Base-by-base conservation (phyloP, 495 filamentous ascomycete genomes). In the Penicillium tannophilum region DNA sequence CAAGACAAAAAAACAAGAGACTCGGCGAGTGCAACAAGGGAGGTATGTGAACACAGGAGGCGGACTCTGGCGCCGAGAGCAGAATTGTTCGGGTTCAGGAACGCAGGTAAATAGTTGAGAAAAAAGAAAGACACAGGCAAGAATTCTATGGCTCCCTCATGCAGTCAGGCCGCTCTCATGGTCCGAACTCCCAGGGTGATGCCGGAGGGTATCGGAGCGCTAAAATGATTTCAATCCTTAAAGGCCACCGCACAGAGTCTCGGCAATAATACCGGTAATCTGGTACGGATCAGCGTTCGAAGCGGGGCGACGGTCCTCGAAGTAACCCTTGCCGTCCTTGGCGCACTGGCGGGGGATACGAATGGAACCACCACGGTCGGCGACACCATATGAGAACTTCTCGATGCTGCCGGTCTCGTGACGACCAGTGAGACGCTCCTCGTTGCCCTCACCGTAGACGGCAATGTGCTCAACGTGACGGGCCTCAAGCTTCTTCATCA, bases 221-320 rank as follows among this genome's bases (percentile, higher is more conserved):
- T 77, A 77, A 79, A 65, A 73, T 58, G 64, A 74, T 68, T 66
- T 56, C 64, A 47, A 61, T 59, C 51, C 72, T 68, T 79, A 79
- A 19, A 73, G 60, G 57, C 76, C 77, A 76, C 77, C 77, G 61
- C 76, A 79, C 63, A 79, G 73, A 68, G 88, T 90, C 82, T 92
- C 88, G 75, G 93, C 90, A 69, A 95, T 89, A 72, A 96, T 94
- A 70, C 90, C 90, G 59, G 91, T 95, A 71, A 96, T 92, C 79
- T 92, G 93, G 81, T 98, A 98, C 26, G 94, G 94, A 78, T 95
- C 92, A 62, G 87, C 94, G 73, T 98, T 98, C 70, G 88, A 93
- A 45, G 94, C 94, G 46, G 94, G 94, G 65, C 94, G 84, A 71
- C 94, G 87, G 67, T 98, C 94, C 82, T 98, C 94, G 63, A 98